These are phyloP conservation scores for Lathyrus oleraceus DNA, from an alignment of 306 rosid species.

Conservation along the genomic window DNA sequence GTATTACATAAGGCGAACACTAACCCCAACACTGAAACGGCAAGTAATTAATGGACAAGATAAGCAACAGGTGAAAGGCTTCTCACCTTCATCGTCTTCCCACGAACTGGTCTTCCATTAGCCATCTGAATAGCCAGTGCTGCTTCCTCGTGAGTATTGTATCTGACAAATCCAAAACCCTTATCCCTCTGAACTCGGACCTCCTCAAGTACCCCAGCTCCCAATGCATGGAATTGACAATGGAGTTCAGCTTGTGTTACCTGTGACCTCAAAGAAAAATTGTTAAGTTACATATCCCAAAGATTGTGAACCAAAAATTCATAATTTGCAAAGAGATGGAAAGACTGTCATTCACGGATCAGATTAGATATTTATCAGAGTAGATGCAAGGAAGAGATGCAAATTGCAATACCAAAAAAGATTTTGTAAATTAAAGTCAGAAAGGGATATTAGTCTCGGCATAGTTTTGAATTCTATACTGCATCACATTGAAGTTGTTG, in stretches of 20 bases:
- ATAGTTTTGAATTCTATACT: neutral
- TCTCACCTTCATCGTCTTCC: slow-evolving; percentile 61
- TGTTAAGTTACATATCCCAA: slow-evolving; percentile 21
- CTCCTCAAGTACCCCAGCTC: slow-evolving; percentile 65
- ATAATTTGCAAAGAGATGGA: slow-evolving; percentile 12
- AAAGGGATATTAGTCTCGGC: neutral
- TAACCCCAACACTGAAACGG: slow-evolving; percentile 19
- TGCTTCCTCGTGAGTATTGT: slow-evolving; percentile 62
- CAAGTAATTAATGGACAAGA: slow-evolving; percentile 18
- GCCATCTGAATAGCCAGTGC: slow-evolving; percentile 64
- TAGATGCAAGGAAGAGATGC: slow-evolving; percentile 16
- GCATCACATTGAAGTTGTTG: neutral
- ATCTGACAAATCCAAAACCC: slow-evolving; percentile 70
- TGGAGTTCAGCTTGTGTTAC: slow-evolving; percentile 65
- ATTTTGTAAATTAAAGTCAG: neutral
- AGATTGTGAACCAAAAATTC: slow-evolving; percentile 21
- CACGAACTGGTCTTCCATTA: slow-evolving; percentile 58
- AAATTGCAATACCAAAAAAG: neutral
- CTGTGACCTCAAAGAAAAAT: slow-evolving; percentile 39
- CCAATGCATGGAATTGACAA: slow-evolving; percentile 56
- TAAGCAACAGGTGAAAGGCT: slow-evolving; percentile 30
- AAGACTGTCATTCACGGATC: slow-evolving; percentile 7
- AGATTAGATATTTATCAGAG: slow-evolving; percentile 15
- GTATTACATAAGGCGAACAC: slow-evolving; percentile 4
- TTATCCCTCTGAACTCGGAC: slow-evolving; percentile 68